These are phyloP conservation scores for Boletus holoroseus DNA, from an alignment of 1,284 basidiomycete species.

Conservation along the genomic window DNA sequence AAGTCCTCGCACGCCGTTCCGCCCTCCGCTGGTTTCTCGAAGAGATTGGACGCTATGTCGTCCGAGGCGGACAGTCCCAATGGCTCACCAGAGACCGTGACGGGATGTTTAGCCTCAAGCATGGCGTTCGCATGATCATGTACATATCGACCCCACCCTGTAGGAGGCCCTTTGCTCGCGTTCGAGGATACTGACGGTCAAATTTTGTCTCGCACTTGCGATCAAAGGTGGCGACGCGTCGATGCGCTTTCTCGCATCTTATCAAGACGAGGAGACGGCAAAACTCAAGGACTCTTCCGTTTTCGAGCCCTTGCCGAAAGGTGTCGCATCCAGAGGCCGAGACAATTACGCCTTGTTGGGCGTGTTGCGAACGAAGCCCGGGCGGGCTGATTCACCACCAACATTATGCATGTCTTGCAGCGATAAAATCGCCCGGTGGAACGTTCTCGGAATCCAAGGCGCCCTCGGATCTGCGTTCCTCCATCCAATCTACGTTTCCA, in stretches of 20 bases:
- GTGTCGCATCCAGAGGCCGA: conserved; percentile 61
- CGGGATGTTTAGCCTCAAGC: conserved; percentile 47
- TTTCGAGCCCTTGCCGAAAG: conserved; percentile 36
- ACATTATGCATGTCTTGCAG: conserved; percentile 84
- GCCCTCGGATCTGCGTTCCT: conserved; percentile 59
- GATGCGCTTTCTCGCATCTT: conserved; percentile 65
- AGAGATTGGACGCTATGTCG: conserved; percentile 47
- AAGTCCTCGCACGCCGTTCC: conserved; percentile 79
- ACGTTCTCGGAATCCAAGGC: conserved; percentile 79
- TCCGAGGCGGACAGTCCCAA: conserved; percentile 26
- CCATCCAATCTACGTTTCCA: conserved; percentile 57
- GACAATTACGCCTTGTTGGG: conserved; percentile 71
- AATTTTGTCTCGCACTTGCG: conserved; percentile 2
- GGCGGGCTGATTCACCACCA: conserved; percentile 76
- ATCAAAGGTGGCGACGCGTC: conserved; percentile 84
- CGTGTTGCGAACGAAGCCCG: conserved; percentile 85
- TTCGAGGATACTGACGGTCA: conserved; percentile 9
- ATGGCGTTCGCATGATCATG: conserved; percentile 54
- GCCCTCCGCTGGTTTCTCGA: conserved; percentile 78
- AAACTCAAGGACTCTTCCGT: conserved; percentile 51
- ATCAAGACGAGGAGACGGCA: conserved; percentile 68
- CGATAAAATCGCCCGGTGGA: conserved; percentile 87
- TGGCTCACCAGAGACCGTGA: conserved; percentile 42
- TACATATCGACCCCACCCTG: conserved; percentile 92
- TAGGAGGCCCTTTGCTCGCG: conserved; percentile 35